Base-by-base conservation (phyloP, 2,329 filamentous ascomycete species). In the Corniculantispora saksenae region DNA sequence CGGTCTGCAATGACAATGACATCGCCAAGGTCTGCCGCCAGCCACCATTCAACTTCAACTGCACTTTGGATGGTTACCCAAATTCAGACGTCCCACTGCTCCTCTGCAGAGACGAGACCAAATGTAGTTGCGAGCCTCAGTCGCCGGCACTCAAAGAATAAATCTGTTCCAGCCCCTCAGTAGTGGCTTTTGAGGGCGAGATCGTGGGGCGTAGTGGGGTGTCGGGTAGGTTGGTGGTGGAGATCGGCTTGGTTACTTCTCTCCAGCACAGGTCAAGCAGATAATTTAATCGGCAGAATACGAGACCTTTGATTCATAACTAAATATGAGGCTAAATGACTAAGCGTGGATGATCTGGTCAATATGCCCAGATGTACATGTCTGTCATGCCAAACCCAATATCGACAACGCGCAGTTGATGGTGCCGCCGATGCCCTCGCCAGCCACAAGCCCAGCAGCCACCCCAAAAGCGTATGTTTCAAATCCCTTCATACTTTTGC, bases 391-490 rank as follows among this genome's bases (percentile, higher is more conserved):
- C 13, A 61, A 19, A 3, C 63, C 63, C 15, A 61, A 19, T 10
- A 65, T 65, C 2, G 63, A 61, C 25, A 65, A 29, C 8, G 23
- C 63, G 17, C 63, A 65, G 27, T 61, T 61, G 38, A 65, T 65
- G 1, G 63, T 65, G 15, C 63, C 63, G 3, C 63, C 63, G 15
- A 61, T 56, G 10, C 63, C 63, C 27, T 65, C 63, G 8, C 63
- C 57, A 13, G 63, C 63, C 7, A 65, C 58, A 38, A 65, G 35
- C n/a, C 63, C 63, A 32, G 63, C 63, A 2, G 63, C 63, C 10
- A 65, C 58, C 9, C 63, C 57, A 55, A 65, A 65, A 1, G 56
- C 63, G 48, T 65, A 65, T 35, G 55, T 43, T 13, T 65, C 63
- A 17, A 65, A 65, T n/a, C 17, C 29, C 29, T 29, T 61, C 2